phyloP scores from a whole-genome alignment of 2,329 filamentous ascomycete genomes.

The Phaeosphaeria sp. region DNA sequence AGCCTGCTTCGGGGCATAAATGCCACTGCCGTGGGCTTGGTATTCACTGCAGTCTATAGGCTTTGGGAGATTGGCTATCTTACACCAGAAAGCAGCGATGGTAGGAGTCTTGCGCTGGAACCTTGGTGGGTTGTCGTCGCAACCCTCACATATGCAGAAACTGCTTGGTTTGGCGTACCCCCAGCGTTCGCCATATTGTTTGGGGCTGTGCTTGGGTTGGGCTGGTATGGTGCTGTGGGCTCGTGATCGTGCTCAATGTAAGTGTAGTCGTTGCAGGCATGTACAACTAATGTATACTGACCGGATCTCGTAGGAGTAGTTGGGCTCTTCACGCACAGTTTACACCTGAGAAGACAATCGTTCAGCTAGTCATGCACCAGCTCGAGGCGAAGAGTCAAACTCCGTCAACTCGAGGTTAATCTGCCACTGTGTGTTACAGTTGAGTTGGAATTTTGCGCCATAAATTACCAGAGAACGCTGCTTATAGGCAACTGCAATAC shows the following conservation, averaged over 20 bases:
- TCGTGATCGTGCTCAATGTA: conserved; percentile 16
- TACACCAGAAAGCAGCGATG: conserved; percentile 42
- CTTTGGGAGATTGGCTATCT: conserved; percentile 55
- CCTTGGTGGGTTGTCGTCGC: conserved; percentile 56
- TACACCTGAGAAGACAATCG: too few relatives aligned
- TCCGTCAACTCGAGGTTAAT: too few relatives aligned
- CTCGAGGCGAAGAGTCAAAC: too few relatives aligned
- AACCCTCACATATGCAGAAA: conserved; percentile 49
- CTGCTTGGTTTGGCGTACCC: conserved; percentile 49
- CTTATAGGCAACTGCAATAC: too few relatives aligned
- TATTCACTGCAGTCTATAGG: conserved; percentile 54
- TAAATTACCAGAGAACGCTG: too few relatives aligned
- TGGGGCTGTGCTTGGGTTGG: conserved; percentile 48
- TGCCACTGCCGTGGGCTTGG: conserved; percentile 51
- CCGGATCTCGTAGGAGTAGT: too few relatives aligned
- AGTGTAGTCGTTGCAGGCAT: too few relatives aligned
- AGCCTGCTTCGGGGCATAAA: conserved; percentile 50
- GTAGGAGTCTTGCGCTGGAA: conserved; percentile 47
- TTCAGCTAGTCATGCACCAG: too few relatives aligned
- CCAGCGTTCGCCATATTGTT: conserved; percentile 50
- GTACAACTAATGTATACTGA: too few relatives aligned
- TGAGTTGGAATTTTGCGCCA: too few relatives aligned
- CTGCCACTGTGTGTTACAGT: too few relatives aligned
- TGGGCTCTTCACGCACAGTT: too few relatives aligned
- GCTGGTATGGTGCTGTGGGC: conserved; percentile 50